These are phyloP conservation scores for Cryomyces antarcticus DNA, from an alignment of 495 filamentous ascomycete species.

Conservation along the genomic window DNA sequence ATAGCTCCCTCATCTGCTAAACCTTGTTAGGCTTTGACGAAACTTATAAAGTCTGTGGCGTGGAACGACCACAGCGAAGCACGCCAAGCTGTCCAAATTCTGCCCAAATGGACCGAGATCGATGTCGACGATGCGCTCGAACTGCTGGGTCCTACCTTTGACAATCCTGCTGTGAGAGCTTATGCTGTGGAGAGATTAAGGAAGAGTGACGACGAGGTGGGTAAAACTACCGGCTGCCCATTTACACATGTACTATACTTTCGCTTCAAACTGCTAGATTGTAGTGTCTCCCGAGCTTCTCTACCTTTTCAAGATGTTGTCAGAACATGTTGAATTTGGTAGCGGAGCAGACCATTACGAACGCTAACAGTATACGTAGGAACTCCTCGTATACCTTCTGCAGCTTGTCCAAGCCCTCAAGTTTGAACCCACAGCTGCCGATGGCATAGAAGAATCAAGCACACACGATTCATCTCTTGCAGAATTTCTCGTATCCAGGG, in stretches of 20 bases:
- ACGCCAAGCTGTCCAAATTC: slow-evolving; percentile 69
- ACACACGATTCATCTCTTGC: slow-evolving; percentile 72
- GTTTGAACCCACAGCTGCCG: slow-evolving; percentile 57
- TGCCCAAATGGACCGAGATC: slow-evolving; percentile 90
- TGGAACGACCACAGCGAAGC: slow-evolving; percentile 80
- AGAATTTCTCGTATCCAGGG: slow-evolving; percentile 69
- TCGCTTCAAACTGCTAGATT: too few species aligned
- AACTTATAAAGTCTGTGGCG: slow-evolving; percentile 91
- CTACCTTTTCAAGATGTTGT: too few species aligned
- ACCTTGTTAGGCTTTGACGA: slow-evolving; percentile 46
- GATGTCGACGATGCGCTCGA: slow-evolving; percentile 95
- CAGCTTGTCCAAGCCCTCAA: slow-evolving; percentile 94
- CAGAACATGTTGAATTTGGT: too few species aligned
- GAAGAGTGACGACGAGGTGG: slow-evolving; percentile 66
- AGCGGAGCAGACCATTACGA: too few species aligned
- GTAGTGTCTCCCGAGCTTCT: too few species aligned
- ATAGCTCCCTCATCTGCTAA: background rate
- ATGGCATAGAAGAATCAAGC: slow-evolving; percentile 34
- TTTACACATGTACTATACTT: too few species aligned
- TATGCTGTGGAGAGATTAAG: slow-evolving; percentile 85
- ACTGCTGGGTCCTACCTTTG: slow-evolving; percentile 76
- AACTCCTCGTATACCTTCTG: slow-evolving; percentile 77
- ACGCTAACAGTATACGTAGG: slow-evolving; percentile 13
- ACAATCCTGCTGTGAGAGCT: slow-evolving; percentile 67
- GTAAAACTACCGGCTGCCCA: background rate